These are phyloP conservation scores for Kondoa malvinella DNA, from an alignment of 768 basidiomycete species.

Conservation along the genomic window DNA sequence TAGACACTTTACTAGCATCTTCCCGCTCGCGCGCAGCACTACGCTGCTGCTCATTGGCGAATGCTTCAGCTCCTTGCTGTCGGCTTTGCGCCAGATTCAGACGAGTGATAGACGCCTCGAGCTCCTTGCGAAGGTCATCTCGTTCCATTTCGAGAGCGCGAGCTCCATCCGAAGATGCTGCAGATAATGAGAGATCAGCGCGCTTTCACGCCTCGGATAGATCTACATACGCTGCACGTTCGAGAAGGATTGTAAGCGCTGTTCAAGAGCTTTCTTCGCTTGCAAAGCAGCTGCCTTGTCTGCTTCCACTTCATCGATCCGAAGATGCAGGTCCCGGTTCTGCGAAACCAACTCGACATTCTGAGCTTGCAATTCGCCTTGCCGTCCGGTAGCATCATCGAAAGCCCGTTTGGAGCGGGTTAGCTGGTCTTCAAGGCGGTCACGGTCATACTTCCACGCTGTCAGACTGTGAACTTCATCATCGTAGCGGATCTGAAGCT, in stretches of 20 bases:
- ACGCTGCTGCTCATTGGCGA: constrained; percentile 4
- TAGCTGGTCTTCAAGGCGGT: background rate
- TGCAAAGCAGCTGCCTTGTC: background rate
- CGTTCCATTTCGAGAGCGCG: constrained; percentile 6
- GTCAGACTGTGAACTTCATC: background rate
- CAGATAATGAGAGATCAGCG: background rate
- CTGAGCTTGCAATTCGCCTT: constrained; percentile 9
- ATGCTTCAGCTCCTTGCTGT: constrained; percentile 7
- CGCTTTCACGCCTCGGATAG: background rate
- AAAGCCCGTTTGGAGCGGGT: constrained; percentile 7
- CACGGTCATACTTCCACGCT: constrained; percentile 8
- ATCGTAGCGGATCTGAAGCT: constrained; percentile 7
- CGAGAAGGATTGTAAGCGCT: background rate
- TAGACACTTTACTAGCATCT: background rate
- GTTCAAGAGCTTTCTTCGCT: constrained; percentile 4
- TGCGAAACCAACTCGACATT: constrained; percentile 5
- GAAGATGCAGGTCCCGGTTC: constrained; percentile 4
- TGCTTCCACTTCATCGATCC: constrained; percentile 6
- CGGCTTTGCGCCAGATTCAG: background rate
- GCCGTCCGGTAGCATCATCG: constrained; percentile 1
- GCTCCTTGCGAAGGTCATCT: constrained; percentile 5
- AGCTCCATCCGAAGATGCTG: background rate
- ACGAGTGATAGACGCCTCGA: background rate
- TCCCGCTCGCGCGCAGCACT: constrained; percentile 8
- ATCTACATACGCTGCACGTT: background rate